phyloP scores from a whole-genome alignment of 2,329 filamentous ascomycete species.

The Cadophora sp. region DNA sequence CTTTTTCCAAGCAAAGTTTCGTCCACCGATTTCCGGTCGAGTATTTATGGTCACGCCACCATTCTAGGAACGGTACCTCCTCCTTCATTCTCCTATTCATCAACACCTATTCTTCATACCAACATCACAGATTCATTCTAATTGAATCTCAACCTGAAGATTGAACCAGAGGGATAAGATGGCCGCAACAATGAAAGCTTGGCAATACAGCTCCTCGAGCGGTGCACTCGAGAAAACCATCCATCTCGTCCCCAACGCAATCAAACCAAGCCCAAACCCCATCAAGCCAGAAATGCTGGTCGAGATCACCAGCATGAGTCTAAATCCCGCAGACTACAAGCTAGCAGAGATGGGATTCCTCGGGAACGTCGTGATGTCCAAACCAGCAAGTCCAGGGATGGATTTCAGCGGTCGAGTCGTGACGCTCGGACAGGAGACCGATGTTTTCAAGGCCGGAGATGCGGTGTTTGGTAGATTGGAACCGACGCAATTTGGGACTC shows the following conservation, averaged over 20 bases:
- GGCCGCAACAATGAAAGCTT: conserved; percentile 20
- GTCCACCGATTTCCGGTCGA: background rate
- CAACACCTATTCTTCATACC: background rate
- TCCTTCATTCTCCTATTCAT: background rate
- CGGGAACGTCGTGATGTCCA: conserved; percentile 48
- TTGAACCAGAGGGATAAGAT: background rate
- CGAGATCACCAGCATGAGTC: conserved; percentile 24
- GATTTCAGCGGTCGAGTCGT: conserved; percentile 35
- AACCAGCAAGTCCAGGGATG: conserved; percentile 51
- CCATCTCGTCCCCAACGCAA: background rate
- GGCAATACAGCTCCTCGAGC: conserved; percentile 19
- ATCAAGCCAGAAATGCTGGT: conserved; percentile 26
- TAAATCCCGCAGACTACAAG: conserved; percentile 62
- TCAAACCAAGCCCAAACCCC: conserved; percentile 9
- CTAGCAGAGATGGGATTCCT: conserved; percentile 58
- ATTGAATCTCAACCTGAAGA: background rate
- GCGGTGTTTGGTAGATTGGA: conserved; percentile 47
- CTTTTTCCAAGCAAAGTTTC: background rate
- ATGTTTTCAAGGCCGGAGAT: conserved; percentile 28
- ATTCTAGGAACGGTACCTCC: background rate
- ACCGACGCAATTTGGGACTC: conserved; percentile 20
- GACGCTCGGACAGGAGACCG: conserved; percentile 6
- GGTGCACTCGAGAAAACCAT: conserved; percentile 12
- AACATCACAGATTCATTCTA: background rate
- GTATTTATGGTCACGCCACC: background rate